Evolutionary conservation across 176 grass and related monocot species (phyloP).

Genomic region (Rhynchospora pubera): DNA sequence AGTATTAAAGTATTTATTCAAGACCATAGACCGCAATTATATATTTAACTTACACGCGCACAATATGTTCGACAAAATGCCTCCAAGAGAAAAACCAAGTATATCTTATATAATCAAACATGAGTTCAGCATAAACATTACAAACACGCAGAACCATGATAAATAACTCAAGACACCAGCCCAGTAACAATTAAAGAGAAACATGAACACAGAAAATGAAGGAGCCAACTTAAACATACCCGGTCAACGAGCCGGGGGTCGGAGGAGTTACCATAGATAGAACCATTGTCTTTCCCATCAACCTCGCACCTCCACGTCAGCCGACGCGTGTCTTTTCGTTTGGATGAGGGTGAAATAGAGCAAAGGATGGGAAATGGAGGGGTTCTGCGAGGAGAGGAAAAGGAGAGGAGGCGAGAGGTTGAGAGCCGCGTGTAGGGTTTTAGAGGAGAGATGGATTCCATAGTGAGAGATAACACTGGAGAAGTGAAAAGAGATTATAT

Average conservation of each 20-base stretch:
- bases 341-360: not conserved
- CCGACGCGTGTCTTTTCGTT: not conserved
- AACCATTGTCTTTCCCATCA: constrained; percentile 63
- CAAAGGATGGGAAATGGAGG: not conserved
- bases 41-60: not conserved
- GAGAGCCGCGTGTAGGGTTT: not conserved
- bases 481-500: not conserved
- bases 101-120: not conserved
- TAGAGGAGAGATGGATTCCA: constrained; percentile 5
- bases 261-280: constrained; percentile 55
- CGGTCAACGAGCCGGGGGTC: constrained; percentile 55
- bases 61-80: constrained; percentile 23
- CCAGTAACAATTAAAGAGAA: not conserved
- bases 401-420: constrained; percentile 3
- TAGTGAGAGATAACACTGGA: not conserved
- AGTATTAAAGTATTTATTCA: not conserved
- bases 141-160: not conserved
- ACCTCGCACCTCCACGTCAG: constrained; percentile 70
- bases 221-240: constrained; percentile 25
- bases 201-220: not conserved
- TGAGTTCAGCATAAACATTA: constrained; percentile 9
- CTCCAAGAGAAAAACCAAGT: not conserved
- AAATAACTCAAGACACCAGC: not conserved
- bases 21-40: not conserved
- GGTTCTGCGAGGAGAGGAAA: constrained; percentile 8